Conservation (phyloP, 148 eudicot genomes). For the Vaccinium darrowii region DNA sequence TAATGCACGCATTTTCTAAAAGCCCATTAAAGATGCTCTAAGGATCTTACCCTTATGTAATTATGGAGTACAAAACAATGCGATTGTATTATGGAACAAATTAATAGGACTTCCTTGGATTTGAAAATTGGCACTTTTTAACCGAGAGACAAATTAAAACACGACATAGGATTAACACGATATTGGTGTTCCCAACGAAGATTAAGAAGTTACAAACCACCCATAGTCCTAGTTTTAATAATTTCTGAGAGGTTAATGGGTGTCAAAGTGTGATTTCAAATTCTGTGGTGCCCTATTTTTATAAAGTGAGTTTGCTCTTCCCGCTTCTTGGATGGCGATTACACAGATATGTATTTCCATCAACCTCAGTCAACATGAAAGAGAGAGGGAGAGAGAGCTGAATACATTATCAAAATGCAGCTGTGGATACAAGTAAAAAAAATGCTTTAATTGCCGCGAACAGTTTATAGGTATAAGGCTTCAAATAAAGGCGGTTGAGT, state of each 20-base stretch:
- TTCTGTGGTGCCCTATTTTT: neutral
- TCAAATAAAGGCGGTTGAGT: no score
- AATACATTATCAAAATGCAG: neutral
- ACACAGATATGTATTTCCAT: neutral
- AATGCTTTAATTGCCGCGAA: no score
- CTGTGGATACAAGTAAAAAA: neutral
- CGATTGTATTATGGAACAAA: neutral
- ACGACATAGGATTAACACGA: neutral
- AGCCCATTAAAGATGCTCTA: no score
- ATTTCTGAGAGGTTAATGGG: neutral
- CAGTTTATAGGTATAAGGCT: no score
- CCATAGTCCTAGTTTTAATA: neutral
- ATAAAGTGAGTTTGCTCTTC: neutral
- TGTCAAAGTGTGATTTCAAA: neutral
- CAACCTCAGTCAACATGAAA: neutral
- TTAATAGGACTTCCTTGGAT: neutral
- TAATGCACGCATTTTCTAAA: no score
- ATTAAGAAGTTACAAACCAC: neutral
- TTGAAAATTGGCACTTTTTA: neutral
- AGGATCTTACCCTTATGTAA: neutral
- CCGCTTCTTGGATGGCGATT: neutral
- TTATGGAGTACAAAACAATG: neutral
- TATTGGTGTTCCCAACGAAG: neutral
- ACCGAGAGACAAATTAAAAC: neutral
- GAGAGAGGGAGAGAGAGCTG: neutral